Evolutionary conservation across 2,329 filamentous ascomycete species (phyloP).

Genomic region (Akanthomyces dipterigenus): DNA sequence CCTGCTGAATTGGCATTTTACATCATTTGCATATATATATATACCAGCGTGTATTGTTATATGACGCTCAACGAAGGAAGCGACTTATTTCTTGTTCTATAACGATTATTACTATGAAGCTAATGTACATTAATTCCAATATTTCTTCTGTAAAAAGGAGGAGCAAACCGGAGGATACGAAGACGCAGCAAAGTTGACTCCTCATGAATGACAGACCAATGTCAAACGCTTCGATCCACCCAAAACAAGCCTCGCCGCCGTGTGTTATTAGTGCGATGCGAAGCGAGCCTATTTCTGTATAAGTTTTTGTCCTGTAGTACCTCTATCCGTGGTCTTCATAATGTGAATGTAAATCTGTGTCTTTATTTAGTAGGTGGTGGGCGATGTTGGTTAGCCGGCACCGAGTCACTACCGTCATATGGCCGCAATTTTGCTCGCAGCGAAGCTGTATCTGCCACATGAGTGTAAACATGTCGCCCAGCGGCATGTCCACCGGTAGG

Average conservation of each 20-base stretch:
- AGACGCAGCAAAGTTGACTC: background rate
- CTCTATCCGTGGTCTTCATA: background rate
- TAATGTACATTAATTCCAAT: conserved; percentile 5
- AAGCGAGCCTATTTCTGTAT: background rate
- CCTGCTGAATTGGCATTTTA: background rate
- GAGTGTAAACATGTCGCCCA: background rate
- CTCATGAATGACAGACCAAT: background rate
- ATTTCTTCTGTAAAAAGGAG: background rate
- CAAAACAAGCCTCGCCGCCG: background rate
- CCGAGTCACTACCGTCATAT: background rate
- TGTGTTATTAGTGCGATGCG: background rate
- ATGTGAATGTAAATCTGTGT: background rate
- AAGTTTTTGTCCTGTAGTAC: background rate
- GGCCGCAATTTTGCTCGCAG: background rate
- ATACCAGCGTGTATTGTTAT: too few relatives aligned
- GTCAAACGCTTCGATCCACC: background rate
- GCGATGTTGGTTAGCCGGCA: background rate
- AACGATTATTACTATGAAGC: conserved; percentile 3
- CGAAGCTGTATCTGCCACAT: background rate
- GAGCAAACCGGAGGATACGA: background rate
- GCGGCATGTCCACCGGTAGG: background rate
- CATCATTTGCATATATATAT: too few relatives aligned
- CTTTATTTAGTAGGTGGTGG: background rate
- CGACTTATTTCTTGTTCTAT: background rate
- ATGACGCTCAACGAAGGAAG: background rate